Percentiles rank a stretch among this genome's conserved stretches.
Conservation (phyloP, 331 rosid species). For the Rhamnella rubrinervis region DNA sequence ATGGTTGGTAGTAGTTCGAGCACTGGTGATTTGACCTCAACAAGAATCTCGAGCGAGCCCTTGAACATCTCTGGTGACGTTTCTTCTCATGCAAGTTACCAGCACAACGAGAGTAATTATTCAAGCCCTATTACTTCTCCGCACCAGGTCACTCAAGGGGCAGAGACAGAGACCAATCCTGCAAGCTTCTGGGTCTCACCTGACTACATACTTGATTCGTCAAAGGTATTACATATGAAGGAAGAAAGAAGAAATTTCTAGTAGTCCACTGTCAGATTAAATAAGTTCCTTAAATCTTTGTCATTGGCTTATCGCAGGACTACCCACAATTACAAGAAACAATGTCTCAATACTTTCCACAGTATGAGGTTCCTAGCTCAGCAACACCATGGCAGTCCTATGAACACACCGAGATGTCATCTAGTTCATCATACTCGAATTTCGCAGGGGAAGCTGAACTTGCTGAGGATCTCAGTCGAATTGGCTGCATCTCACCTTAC, state of each 20-base stretch:
- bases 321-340: slow-evolving; percentile 54
- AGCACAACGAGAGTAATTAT: slow-evolving; percentile 44
- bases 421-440: slow-evolving; percentile 74
- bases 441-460: slow-evolving; percentile 49
- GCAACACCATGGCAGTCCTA: slow-evolving; percentile 50
- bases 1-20: slow-evolving; percentile 37
- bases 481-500: slow-evolving; percentile 49
- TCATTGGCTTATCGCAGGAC: slow-evolving; percentile 46
- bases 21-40: slow-evolving; percentile 34
- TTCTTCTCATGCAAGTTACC: slow-evolving; percentile 40
- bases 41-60: slow-evolving; percentile 32
- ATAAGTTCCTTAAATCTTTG: slow-evolving; percentile 7
- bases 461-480: slow-evolving; percentile 38
- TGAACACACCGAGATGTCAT: slow-evolving; percentile 53
- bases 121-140: slow-evolving; percentile 54
- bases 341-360: slow-evolving; percentile 46
- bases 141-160: slow-evolving; percentile 29
- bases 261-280: slow-evolving; percentile 4
- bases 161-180: slow-evolving; percentile 44
- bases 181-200: slow-evolving; percentile 69
- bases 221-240: slow-evolving; percentile 53
- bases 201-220: slow-evolving; percentile 80
- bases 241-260: slow-evolving; percentile 2
- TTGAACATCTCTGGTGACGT: slow-evolving; percentile 37
- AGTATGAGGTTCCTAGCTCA: slow-evolving; percentile 36